A percentile compares a stretch with the other conserved stretches of the same genome.
These are phyloP conservation scores for Penicillium longicatenatum DNA, from an alignment of 495 filamentous ascomycete genomes.

Conservation along the genomic window DNA sequence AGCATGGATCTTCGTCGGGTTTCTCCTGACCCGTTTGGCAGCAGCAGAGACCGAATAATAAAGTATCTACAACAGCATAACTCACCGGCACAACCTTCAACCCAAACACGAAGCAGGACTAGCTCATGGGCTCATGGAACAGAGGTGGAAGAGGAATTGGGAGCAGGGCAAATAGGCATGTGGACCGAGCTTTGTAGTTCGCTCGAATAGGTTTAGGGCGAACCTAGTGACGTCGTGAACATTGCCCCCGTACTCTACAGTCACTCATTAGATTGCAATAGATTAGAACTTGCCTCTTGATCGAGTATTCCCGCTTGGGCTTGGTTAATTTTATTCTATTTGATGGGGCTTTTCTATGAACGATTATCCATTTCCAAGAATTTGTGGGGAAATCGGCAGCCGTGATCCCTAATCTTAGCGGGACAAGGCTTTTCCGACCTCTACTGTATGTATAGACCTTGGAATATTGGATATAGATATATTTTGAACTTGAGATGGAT, in stretches of 20 bases:
- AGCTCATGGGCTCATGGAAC: not conserved
- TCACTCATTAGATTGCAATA: not conserved
- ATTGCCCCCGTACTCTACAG: not conserved
- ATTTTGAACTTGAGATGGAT: too few relatives aligned
- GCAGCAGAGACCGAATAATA: not conserved
- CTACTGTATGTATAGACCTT: too few relatives aligned
- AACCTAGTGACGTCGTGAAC: conserved; percentile 22
- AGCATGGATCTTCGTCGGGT: not conserved
- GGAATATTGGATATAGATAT: too few relatives aligned
- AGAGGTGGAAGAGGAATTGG: not conserved
- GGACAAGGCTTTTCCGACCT: not conserved
- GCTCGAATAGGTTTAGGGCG: conserved; percentile 30
- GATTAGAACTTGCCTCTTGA: too few relatives aligned
- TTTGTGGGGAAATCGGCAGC: not conserved
- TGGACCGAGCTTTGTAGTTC: conserved; percentile 21
- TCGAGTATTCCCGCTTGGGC: too few relatives aligned
- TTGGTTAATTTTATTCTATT: too few relatives aligned
- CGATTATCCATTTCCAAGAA: not conserved
- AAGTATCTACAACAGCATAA: not conserved
- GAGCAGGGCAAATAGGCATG: conserved; percentile 13
- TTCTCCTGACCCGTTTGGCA: not conserved
- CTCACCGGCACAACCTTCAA: not conserved
- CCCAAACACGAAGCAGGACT: not conserved
- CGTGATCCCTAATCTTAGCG: not conserved
- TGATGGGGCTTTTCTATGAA: too few relatives aligned